Conservation (phyloP, 768 basidiomycete genomes). For the Leccinum fibrillosum region DNA sequence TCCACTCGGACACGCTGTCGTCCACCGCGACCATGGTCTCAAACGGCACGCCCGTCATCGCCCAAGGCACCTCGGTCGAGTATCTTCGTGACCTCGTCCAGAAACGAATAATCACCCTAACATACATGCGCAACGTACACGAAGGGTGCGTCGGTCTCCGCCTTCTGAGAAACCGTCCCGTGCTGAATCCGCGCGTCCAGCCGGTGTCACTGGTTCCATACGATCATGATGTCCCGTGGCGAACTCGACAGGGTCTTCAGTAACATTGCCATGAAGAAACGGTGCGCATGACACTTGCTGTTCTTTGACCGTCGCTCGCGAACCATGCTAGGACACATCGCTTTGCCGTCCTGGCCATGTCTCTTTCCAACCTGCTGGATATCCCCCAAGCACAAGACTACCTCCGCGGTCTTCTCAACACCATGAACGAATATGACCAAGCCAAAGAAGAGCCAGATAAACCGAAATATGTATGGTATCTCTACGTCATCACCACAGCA, state of each 20-base stretch:
- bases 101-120: conserved; percentile 82
- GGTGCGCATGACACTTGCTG: conserved; percentile 41
- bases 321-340: conserved; percentile 60
- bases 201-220: conserved; percentile 85
- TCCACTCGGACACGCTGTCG: conserved; percentile 46
- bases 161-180: not conserved
- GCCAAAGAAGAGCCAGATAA: conserved; percentile 51
- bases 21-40: conserved; percentile 40
- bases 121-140: conserved; percentile 80
- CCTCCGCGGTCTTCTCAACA: conserved; percentile 67
- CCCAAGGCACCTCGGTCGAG: conserved; percentile 72
- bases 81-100: conserved; percentile 75
- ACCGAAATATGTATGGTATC: conserved; percentile 60
- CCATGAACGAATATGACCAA: conserved; percentile 75
- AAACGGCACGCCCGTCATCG: conserved; percentile 26
- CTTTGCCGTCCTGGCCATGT: conserved; percentile 84
- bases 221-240: conserved; percentile 68
- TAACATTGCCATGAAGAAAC: conserved; percentile 73
- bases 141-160: conserved; percentile 62
- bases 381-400: conserved; percentile 79
- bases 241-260: conserved; percentile 77
- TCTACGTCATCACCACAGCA: not conserved
- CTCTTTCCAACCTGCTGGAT: conserved; percentile 77
- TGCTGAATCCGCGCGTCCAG: conserved; percentile 35
- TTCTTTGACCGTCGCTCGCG: conserved; percentile 4